A percentile compares a stretch with the other conserved stretches of the same genome.
Evolutionary conservation across 1,284 basidiomycete species (phyloP).

Genomic region (Puccinia novopanici): DNA sequence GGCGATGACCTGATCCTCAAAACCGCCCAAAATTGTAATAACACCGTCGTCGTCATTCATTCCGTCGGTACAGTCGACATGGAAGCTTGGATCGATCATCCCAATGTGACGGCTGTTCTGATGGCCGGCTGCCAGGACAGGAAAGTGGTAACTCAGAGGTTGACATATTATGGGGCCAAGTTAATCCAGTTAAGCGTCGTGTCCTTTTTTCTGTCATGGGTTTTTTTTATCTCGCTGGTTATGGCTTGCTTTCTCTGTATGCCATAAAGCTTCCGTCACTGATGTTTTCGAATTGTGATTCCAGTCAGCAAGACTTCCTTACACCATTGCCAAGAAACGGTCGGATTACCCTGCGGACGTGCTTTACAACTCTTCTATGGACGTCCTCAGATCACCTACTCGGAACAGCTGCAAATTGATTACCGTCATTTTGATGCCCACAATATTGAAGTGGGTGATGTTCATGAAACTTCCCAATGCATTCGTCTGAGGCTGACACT

Average conservation of each 20-base stretch:
- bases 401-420: constrained; percentile 50
- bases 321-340: constrained; percentile 50
- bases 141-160: constrained; percentile 50
- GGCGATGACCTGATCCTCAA: constrained; percentile 44
- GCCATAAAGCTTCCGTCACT: neutral
- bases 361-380: constrained; percentile 35
- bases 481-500: neutral
- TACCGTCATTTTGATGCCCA: constrained; percentile 52
- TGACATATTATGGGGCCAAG: constrained; percentile 45
- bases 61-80: constrained; percentile 49
- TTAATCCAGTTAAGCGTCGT: constrained; percentile 44
- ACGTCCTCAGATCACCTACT: constrained; percentile 45
- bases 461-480: neutral
- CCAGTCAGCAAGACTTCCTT: constrained; percentile 51
- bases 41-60: constrained; percentile 50
- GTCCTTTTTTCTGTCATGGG: neutral
- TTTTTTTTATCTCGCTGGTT: neutral
- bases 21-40: constrained; percentile 39
- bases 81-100: constrained; percentile 52
- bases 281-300: constrained; percentile 13
- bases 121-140: constrained; percentile 51
- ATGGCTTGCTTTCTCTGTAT: neutral
- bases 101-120: constrained; percentile 52
- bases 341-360: constrained; percentile 41
- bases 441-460: constrained; percentile 44